phyloP scores from a whole-genome alignment of 768 basidiomycete species.

The Agrocybe praecox region DNA sequence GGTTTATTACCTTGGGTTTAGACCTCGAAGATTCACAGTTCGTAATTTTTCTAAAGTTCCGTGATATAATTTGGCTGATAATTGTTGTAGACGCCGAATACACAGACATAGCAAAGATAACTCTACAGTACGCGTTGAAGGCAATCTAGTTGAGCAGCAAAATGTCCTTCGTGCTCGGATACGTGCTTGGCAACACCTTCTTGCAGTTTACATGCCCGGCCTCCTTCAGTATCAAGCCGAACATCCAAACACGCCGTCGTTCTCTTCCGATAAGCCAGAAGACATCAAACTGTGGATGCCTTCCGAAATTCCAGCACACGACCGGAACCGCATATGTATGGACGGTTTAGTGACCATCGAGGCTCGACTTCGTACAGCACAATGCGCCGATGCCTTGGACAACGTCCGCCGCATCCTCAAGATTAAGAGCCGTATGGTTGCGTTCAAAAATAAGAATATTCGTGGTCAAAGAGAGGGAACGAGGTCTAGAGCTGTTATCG shows the following conservation, averaged over 20 bases:
- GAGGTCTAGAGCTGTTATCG: conserved; percentile 5
- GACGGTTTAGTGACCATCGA: not conserved
- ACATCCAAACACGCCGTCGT: not conserved
- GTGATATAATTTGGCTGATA: not conserved
- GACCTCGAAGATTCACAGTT: not conserved
- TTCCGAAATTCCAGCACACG: not conserved
- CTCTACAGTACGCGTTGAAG: not conserved
- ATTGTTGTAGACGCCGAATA: conserved; percentile 1
- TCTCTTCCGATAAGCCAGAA: conserved; percentile 2
- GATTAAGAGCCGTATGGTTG: too few species aligned
- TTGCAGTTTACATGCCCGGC: conserved; percentile 16
- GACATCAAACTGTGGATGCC: conserved; percentile 12
- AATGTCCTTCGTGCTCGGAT: conserved; percentile 8
- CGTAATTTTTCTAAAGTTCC: not conserved
- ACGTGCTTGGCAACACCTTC: conserved; percentile 14
- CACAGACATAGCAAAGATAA: not conserved
- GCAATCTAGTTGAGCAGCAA: conserved; percentile 6
- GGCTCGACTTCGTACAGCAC: conserved; percentile 1
- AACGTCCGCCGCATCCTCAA: conserved; percentile 5
- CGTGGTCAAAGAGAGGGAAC: conserved; percentile 13
- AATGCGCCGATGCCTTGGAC: conserved; percentile 5
- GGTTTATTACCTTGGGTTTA: not conserved
- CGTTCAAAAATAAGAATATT: too few species aligned
- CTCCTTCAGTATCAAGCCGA: conserved; percentile 1
- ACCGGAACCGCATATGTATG: not conserved